Base-by-base conservation (phyloP, 2,329 filamentous ascomycete genomes). In the Xylaria sp. region DNA sequence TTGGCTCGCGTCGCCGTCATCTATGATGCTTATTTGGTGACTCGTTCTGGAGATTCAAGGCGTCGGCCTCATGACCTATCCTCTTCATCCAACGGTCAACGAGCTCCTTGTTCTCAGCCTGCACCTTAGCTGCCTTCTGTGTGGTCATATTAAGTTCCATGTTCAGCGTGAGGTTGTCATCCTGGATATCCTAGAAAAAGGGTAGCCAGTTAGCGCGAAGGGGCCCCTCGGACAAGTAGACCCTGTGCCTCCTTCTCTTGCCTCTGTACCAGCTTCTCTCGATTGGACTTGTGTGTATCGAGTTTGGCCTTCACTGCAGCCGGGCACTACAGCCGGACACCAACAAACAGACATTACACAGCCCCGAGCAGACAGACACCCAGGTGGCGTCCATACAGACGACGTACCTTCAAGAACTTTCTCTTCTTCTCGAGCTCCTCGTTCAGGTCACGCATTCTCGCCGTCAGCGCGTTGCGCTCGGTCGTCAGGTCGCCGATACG, bases 41-140 rank as follows among this genome's bases (percentile, higher is more conserved):
- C 72, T 89, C 86, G 76, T 87, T 89, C 68, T 86, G 84, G 59
- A 84, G 79, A 76, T 98, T 98, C 91, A 97, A 94, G 70, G 88
- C 90, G 64, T 96, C 92, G 12, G 93, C 95, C 82, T 97, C 94
- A 77, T 90, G 87, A 4, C 90, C 91, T 87, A 96, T 96, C 71
- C 91, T 86, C 76, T 89, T 89, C 91, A 98, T 94, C 93, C 94
- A 98, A 63, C 96, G 86, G 78, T 94, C 91, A 61, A 97, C 90
- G 63, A 99, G 84, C 72, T 97, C 92, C 76, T 93, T 90, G 77
- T 98, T 98, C 78, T 98, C 96, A 67, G 85, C 86, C 77, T 90
- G 88, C 70, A 97, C 83, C 79, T 89, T 90, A 77, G 91, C 89
- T 32, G 87, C 85, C 76, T 89, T 89, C 78, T 94, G 88, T 78